Conservation (phyloP, 495 filamentous ascomycete genomes). For the Achaetomiella virescens region DNA sequence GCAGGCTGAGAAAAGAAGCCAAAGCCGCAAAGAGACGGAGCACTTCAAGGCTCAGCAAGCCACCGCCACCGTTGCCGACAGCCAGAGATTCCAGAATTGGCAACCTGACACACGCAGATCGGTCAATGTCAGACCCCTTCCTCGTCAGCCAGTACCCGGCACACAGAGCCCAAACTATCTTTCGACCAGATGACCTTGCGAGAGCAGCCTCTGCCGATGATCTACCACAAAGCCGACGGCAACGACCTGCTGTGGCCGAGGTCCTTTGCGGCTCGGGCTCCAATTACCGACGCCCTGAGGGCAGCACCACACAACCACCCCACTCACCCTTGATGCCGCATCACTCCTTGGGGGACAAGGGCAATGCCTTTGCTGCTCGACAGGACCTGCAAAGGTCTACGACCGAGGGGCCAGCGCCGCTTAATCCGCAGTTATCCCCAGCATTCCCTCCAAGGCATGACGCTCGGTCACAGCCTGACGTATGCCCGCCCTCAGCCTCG, state of each 20-base stretch:
- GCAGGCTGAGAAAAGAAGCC: conserved; percentile 32
- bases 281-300: conserved; percentile 19
- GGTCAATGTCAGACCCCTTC: conserved; percentile 29
- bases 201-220: conserved; percentile 20
- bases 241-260: conserved; percentile 22
- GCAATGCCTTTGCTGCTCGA: background rate
- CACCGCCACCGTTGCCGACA: conserved; percentile 21
- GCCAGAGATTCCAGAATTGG: conserved; percentile 7
- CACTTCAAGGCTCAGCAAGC: conserved; percentile 31
- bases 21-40: conserved; percentile 28
- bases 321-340: background rate
- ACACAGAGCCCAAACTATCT: conserved; percentile 1
- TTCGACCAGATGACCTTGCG: conserved; percentile 8
- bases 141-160: conserved; percentile 17
- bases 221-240: conserved; percentile 15
- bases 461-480: conserved; percentile 13
- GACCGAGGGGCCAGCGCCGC: conserved; percentile 7
- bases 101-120: conserved; percentile 17
- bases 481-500: conserved; percentile 30
- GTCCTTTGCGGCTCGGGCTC: conserved; percentile 3
- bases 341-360: conserved; percentile 1
- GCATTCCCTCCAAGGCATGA: conserved; percentile 5
- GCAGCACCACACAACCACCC: conserved; percentile 18
- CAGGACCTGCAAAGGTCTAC: conserved; percentile 8
- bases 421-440: background rate